Evolutionary conservation across 192 early-diverging fungal species (phyloP).

Genomic region (Phycomyces nitens): DNA sequence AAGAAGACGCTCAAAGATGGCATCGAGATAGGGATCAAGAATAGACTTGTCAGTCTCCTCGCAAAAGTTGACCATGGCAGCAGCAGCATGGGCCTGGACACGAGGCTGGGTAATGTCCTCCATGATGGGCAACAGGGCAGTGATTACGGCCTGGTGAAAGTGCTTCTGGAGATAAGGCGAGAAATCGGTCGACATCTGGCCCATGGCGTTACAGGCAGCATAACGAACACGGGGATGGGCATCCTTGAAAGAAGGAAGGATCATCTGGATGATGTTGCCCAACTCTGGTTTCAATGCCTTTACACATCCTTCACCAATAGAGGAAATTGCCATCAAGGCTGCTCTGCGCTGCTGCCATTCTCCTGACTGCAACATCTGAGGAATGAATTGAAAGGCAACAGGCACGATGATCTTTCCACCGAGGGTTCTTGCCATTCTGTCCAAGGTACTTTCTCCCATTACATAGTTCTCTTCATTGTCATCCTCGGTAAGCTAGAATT

Average conservation of each 20-base stretch:
- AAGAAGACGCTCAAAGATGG: conserved; percentile 84
- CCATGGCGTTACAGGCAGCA: conserved; percentile 93
- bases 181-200: conserved; percentile 98
- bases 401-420: conserved; percentile 90
- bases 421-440: conserved; percentile 82
- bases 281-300: conserved; percentile 93
- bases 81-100: conserved; percentile 93
- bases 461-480: conserved; percentile 88
- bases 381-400: conserved; percentile 83
- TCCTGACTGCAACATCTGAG: conserved; percentile 76
- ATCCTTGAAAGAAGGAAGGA: conserved; percentile 80
- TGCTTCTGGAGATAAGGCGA: conserved; percentile 72
- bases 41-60: conserved; percentile 82
- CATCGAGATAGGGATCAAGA: conserved; percentile 86
- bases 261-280: conserved; percentile 75
- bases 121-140: conserved; percentile 84
- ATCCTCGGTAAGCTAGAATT: conserved; percentile 72
- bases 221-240: conserved; percentile 93
- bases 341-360: conserved; percentile 93
- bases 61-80: conserved; percentile 97
- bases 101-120: conserved; percentile 72
- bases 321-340: conserved; percentile 89
- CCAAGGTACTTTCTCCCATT: conserved; percentile 94
- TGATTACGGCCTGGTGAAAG: conserved; percentile 67
- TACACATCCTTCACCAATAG: conserved; percentile 95